Evolutionary conservation across 352 stramenopile species (phyloP).

Genomic region (Hyaloperonospora brassicae): DNA sequence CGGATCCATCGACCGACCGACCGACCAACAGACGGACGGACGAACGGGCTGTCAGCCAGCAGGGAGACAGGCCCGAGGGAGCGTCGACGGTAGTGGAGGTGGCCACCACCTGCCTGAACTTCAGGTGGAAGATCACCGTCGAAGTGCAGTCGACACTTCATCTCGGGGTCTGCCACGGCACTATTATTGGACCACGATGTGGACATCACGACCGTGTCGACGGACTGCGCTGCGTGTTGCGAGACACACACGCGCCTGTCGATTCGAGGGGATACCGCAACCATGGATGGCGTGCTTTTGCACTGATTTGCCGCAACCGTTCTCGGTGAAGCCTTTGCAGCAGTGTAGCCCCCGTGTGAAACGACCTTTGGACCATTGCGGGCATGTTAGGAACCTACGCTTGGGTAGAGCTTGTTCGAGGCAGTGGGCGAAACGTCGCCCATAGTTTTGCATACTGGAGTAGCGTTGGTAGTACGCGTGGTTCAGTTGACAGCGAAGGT

Average conservation of each 20-base stretch:
- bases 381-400: not conserved
- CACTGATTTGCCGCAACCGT: constrained; percentile 5
- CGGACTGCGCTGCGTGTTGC: not conserved
- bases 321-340: constrained; percentile 15
- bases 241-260: constrained; percentile 12
- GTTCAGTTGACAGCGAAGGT: constrained; percentile 7
- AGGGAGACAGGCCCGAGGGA: constrained; percentile 17
- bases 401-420: too few species aligned
- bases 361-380: not conserved
- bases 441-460: not conserved
- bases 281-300: constrained; percentile 3
- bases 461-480: not conserved
- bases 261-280: constrained; percentile 13
- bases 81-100: not conserved
- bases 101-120: not conserved
- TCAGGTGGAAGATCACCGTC: constrained; percentile 2
- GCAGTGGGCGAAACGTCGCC: too few species aligned
- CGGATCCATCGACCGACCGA: not conserved
- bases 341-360: not conserved
- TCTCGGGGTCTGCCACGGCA: not conserved
- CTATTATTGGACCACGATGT: not conserved
- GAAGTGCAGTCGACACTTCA: constrained; percentile 5
- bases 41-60: too few species aligned
- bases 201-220: not conserved
- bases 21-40: too few species aligned